These are phyloP conservation scores for Suhomyces pyralidae DNA, from an alignment of 805 yeast species.

Conservation along the genomic window DNA sequence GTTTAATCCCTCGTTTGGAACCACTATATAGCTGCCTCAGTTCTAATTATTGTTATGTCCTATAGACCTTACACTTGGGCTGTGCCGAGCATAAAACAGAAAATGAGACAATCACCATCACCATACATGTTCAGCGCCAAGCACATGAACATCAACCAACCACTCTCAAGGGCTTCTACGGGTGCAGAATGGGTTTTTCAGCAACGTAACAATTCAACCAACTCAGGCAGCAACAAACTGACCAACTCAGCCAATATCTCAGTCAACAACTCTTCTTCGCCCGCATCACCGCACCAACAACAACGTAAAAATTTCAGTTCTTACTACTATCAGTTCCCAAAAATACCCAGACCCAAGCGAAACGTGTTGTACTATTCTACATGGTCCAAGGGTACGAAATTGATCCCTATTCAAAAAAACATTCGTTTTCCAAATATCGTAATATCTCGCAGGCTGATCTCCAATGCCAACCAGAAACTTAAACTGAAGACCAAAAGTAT, in stretches of 20 bases:
- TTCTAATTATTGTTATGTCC: background rate
- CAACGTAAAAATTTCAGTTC: constrained; percentile 20
- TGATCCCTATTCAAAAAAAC: constrained; percentile 14
- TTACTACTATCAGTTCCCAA: constrained; percentile 45
- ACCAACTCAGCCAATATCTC: constrained; percentile 4
- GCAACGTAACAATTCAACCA: constrained; percentile 7
- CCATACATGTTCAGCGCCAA: constrained; percentile 35
- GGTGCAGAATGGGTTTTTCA: constrained; percentile 33
- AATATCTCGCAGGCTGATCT: constrained; percentile 31
- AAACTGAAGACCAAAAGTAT: constrained; percentile 34
- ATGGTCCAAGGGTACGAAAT: constrained; percentile 32
- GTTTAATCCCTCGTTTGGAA: background rate
- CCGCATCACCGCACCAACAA: constrained; percentile 8
- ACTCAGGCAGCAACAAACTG: background rate
- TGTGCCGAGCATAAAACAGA: constrained; percentile 13
- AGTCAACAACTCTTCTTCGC: background rate
- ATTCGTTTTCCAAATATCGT: constrained; percentile 18
- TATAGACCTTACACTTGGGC: constrained; percentile 20
- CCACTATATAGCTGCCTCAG: background rate
- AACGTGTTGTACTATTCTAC: constrained; percentile 50
- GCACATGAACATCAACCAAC: constrained; percentile 38
- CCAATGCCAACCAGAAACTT: constrained; percentile 35
- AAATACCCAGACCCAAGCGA: constrained; percentile 56
- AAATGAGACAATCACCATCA: constrained; percentile 20
- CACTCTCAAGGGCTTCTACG: constrained; percentile 39